Evolutionary conservation across 345 rosid species (phyloP), one percentile per base, ranked within the genome.

Genomic region (Odontarrhena argentea): DNA sequence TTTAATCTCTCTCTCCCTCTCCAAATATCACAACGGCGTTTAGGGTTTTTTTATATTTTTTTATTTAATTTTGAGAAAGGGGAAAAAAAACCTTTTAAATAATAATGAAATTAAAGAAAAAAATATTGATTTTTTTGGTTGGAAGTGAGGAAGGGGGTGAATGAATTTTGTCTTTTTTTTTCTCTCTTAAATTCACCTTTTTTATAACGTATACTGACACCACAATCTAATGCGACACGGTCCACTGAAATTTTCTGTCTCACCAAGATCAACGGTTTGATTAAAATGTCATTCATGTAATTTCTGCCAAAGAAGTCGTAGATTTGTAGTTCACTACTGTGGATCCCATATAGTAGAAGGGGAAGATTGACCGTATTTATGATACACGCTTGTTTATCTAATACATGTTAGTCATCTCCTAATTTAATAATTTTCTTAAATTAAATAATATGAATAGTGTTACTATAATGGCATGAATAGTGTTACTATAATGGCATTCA

Each of bases 131-230:
- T 55, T 18, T 10, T 13, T 74, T 74, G 63, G 77, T 74, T 67
- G 77, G 68, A 73, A 74, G 77, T 74, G 77, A 73, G 68, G 68
- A 74, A 74, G 77, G 58, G 58, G 63, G 57, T 73, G 56, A 63
- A 60, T 44, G 48, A 13, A 6, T 68, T 58, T 69, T 59, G 56
- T 15, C 14, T 55, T 47, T 55, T 70, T 63, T 18, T n/a, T 10
- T 6, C 43, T 38, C 57, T 61, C 67, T 60, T 60, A 9, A 74
- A 60, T 11, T 60, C 52, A 38, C 9, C 37, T 74, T 74, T 74
- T 64, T 47, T 65, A 55, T 61, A 74, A 74, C 73, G 73, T 49
- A 67, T 55, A 61, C 32, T 47, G 34, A 46, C 1, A 58, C 6
- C 0, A 4, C 1, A 67, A 67, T 74, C 64, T 18, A 0, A 14